Percentiles rank a stretch among this genome's conserved stretches.
Conservation (phyloP, 805 yeast genomes). For the Schwanniomyces yamadae region DNA sequence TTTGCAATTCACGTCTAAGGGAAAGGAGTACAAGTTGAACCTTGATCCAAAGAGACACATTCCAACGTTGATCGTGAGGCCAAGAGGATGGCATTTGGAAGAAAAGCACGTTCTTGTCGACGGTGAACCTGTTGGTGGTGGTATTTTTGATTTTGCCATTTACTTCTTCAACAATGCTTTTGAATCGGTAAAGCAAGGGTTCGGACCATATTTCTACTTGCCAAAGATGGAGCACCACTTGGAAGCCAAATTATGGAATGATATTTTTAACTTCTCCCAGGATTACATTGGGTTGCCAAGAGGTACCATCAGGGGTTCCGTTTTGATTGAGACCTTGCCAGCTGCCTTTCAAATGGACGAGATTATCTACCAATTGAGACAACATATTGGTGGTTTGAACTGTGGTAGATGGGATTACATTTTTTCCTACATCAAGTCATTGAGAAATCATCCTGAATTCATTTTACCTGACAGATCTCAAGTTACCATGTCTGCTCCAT, state of each 20-base stretch:
- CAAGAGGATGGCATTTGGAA: slow-evolving; percentile 85
- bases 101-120: slow-evolving; percentile 71
- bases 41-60: slow-evolving; percentile 53
- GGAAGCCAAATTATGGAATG: slow-evolving; percentile 84
- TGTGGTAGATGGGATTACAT: slow-evolving; percentile 92
- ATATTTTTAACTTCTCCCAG: slow-evolving; percentile 72
- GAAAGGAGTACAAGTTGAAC: slow-evolving; percentile 45
- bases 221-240: slow-evolving; percentile 87
- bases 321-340: slow-evolving; percentile 78
- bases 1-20: slow-evolving; percentile 42
- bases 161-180: slow-evolving; percentile 75
- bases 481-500: slow-evolving; percentile 79
- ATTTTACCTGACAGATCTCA: slow-evolving; percentile 77
- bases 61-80: slow-evolving; percentile 80
- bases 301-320: slow-evolving; percentile 81
- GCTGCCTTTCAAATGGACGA: slow-evolving; percentile 88
- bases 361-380: slow-evolving; percentile 71
- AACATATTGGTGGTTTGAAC: slow-evolving; percentile 76
- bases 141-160: slow-evolving; percentile 75
- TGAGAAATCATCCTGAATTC: slow-evolving; percentile 65
- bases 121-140: slow-evolving; percentile 75
- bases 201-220: slow-evolving; percentile 78
- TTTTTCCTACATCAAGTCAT: slow-evolving; percentile 73
- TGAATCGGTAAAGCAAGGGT: slow-evolving; percentile 58
- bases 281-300: slow-evolving; percentile 66